Base-by-base conservation (phyloP, 2,329 filamentous ascomycete genomes). In the Mycogone perniciosa region DNA sequence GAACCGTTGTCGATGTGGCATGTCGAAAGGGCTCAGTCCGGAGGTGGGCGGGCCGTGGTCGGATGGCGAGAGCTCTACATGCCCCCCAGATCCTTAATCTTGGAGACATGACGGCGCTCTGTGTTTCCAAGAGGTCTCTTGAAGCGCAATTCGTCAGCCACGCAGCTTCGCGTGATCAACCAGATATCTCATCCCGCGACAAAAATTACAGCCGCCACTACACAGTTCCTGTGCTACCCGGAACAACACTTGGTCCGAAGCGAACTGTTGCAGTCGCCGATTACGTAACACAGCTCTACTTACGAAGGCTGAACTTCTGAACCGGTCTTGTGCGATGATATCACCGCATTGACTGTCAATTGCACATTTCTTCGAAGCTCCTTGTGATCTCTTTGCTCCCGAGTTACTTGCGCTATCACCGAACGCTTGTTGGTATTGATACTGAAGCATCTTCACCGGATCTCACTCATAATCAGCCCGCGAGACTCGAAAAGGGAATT, bases 21-120 rank as follows among this genome's bases (percentile, higher is more conserved):
- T 46, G 59, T 39, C 59, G 44, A 44, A 64, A 57, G 20, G 54
- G 54, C 45, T 59, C 49, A 31, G 59, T 52, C 45, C 59, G 56
- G 48, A 58, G 56, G 51, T 59, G 56, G 46, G 48, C 55, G 58
- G 62, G 59, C 50, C 60, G 58, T 58, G 62, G 59, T 34, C 58
- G 61, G 54, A 66, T 49, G 48, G 62, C 62, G 45, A 69, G 58
- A 59, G 61, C 58, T 60, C 64, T 63, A 50, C 67, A 68, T 56
- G 61, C 65, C 35, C 62, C 62, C 66, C 63, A 67, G 50, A 68
- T 54, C 53, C 61, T 62, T 52, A 62, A 58, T 59, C 62, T 62
- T 51, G 66, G 57, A 62, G 64, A 62, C 66, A 68, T 68, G 58
- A 48, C 59, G 58, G 57, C 62, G 46, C 56, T 52, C 46, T 46